phyloP scores from a whole-genome alignment of 164 flowering plant species.

The Aristolochia fimbriata region DNA sequence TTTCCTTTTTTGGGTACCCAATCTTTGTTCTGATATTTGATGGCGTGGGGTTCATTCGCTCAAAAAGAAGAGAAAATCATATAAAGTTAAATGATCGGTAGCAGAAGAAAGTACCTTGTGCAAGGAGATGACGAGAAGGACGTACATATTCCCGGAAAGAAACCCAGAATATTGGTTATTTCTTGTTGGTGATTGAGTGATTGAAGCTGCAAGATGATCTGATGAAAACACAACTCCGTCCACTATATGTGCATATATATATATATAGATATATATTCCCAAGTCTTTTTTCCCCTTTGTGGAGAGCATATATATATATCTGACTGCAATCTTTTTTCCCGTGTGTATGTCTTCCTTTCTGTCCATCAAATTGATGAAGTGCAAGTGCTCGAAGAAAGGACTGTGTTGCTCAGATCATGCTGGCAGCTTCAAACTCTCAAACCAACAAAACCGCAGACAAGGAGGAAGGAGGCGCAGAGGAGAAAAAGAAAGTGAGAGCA shows the following conservation, averaged over 20 bases:
- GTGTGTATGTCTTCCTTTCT: background rate
- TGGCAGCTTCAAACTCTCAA: constrained; percentile 82
- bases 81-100: no score
- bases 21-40: no score
- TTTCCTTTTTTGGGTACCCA: no score
- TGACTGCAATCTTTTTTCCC: background rate
- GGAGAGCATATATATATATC: background rate
- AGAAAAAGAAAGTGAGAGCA: background rate
- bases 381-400: background rate
- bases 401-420: constrained; percentile 55
- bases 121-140: background rate
- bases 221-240: constrained; percentile 14
- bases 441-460: constrained; percentile 28
- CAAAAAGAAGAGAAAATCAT: background rate
- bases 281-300: background rate
- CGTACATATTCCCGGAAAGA: background rate
- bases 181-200: constrained; percentile 42
- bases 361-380: background rate
- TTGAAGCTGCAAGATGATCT: constrained; percentile 71
- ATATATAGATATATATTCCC: no score
- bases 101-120: no score
- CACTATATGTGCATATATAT: background rate
- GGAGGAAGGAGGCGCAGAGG: background rate
- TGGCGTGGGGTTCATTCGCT: no score
- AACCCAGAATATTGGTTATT: background rate